Conservation (phyloP, 257 asterid genomes). For the Apocynum venetum region DNA sequence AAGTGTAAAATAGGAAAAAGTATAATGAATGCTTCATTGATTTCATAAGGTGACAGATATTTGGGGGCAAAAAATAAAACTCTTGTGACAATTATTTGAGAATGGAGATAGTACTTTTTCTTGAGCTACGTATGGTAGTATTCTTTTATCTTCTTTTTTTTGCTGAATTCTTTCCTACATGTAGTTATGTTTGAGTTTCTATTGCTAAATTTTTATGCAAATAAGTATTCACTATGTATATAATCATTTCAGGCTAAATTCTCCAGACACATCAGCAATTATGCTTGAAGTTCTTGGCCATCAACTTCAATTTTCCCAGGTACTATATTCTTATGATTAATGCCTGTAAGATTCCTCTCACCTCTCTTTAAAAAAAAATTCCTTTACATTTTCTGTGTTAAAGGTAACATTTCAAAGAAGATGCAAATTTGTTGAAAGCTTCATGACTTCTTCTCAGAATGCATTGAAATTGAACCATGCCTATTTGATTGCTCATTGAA, state of each 20-base stretch:
- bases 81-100: too few relatives aligned
- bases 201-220: neutral
- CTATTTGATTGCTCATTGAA: neutral
- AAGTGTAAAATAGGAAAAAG: too few relatives aligned
- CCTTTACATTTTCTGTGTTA: neutral
- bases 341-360: neutral
- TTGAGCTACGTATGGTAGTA: neutral
- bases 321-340: conserved; percentile 24
- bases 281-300: conserved; percentile 75
- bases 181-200: neutral
- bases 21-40: too few relatives aligned
- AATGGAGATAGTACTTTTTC: neutral
- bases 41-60: too few relatives aligned
- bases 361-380: neutral
- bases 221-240: neutral
- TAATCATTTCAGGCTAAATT: conserved; percentile 57
- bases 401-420: neutral
- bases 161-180: neutral
- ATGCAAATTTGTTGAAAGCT: neutral
- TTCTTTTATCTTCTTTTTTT: neutral
- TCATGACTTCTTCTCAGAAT: neutral
- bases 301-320: conserved; percentile 95
- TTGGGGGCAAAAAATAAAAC: too few relatives aligned
- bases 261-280: conserved; percentile 81
- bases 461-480: neutral